Evolutionary conservation across 2,329 filamentous ascomycete genomes (phyloP), one percentile per base, ranked within the genome.

Genomic region (Fusarium hostae): DNA sequence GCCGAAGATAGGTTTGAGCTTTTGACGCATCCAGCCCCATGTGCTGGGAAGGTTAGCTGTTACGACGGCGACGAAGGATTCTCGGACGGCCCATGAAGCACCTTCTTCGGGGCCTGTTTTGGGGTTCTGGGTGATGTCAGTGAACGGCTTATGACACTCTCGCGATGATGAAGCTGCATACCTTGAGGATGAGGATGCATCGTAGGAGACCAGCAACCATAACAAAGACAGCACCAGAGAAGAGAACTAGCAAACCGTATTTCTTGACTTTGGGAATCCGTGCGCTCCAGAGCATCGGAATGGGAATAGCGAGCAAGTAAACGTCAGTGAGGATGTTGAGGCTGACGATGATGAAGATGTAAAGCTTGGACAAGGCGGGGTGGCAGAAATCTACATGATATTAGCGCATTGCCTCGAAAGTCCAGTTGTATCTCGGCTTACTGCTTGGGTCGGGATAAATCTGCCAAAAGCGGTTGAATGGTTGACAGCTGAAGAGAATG

Each of bases 221-320:
- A 35, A 84, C 81, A 30, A 84, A 82, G 20, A 84, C 76, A 1
- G 82, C 82, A 1, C 79, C 81, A 1, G 81, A 78, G 45, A 83
- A 90, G 20, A 90, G 81, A 8, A 88, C 65, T 4, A 87, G 80
- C 1, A 90, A 80, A 6, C 85, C 83, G 3, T 85, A 70, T 73
- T 90, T 90, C 71, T 86, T 86, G 9, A 80, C 77, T 24, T 82
- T 80, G 12, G 79, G 81, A 9, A 90, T 80, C 8, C 82, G 83
- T 0, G 87, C 84, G 63, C 81, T 81, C 82, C 85, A 88, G 3
- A 90, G 79, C 81, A 90, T 85, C 66, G 87, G 79, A 20, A 83
- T 75, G 0, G 82, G 80, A 35, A 85, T 82, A 66, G 78, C 76
- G 35, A 84, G 64, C 5, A 84, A 76, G 41, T 83, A 84, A 3